These are phyloP conservation scores for Paspalum vaginatum DNA, from an alignment of 176 grass and related monocot species.

Conservation along the genomic window DNA sequence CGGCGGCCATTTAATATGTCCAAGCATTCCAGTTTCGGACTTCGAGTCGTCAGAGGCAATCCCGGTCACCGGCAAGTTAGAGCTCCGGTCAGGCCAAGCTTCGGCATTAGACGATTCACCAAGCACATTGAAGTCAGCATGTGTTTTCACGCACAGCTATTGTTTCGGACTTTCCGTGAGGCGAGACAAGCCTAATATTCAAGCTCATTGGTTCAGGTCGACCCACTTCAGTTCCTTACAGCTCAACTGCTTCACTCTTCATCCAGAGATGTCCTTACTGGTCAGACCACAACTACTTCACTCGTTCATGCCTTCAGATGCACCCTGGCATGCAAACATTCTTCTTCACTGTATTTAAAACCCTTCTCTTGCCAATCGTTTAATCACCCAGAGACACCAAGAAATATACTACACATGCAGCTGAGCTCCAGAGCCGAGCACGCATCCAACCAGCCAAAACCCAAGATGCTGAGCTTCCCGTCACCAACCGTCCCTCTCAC, in stretches of 20 bases:
- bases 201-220: constrained; percentile 48
- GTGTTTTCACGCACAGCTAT: background rate
- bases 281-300: constrained; percentile 49
- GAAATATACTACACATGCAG: background rate
- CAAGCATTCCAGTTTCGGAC: background rate
- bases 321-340: constrained; percentile 30
- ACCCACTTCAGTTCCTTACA: constrained; percentile 45
- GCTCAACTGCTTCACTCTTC: constrained; percentile 40
- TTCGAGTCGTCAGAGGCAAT: background rate
- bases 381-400: constrained; percentile 10
- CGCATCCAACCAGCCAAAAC: constrained; percentile 17
- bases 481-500: background rate
- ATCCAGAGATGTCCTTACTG: background rate
- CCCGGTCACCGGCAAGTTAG: background rate
- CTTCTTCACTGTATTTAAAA: constrained; percentile 23
- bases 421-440: constrained; percentile 16
- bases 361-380: constrained; percentile 17
- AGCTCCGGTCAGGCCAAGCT: background rate
- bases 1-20: background rate
- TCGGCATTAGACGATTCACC: background rate
- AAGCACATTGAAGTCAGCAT: background rate
- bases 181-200: background rate
- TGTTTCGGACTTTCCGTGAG: background rate
- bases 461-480: constrained; percentile 35
- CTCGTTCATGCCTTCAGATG: constrained; percentile 32